Base-by-base conservation (phyloP, 169 alveolate genomes). In the Theileria orientalis region DNA sequence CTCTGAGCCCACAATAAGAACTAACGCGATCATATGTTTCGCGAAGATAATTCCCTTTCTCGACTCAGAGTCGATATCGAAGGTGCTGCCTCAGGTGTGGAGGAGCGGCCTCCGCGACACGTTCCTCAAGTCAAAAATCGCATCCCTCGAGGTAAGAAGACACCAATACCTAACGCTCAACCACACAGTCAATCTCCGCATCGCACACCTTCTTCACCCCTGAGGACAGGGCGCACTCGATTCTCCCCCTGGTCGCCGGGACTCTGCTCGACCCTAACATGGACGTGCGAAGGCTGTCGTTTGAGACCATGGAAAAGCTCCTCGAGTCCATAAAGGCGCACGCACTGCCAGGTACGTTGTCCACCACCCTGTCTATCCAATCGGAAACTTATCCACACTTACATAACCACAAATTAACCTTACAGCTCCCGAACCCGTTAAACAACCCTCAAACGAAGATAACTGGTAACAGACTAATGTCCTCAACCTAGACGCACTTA, bases 81-180 rank as follows among this genome's bases (percentile, higher is more conserved):
- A 83, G 51, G 84, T 83, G 33, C 61, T 87, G 6, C 90, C 88
- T n/a, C 88, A 87, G 60, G 93, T 87, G 32, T 87, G 76, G 83
- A 40, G 46, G 35, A 33, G 69, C 29, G 93, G 93, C 2, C 67
- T 87, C 29, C 54, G 61, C 41, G 93, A 87, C 46, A 25, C 83
- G 3, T 76, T 79, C 52, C 30, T 67, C 23, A 76, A 87, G 71
- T 83, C 91, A 42, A 71, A 83, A 69, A 25, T 61, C 30, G 91
- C 90, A 0, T 57, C 86, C n/a, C 69, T 78, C n/a, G 86, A 78
- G 80, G 86, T 78, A 29, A 29, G 60, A 7, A 32, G 27, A 21
- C 6, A 13, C 11, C 21, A 27, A 0, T 30, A 2, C n/a, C n/a
- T n/a, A n/a, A n/a, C n/a, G n/a, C n/a, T n/a, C n/a, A 40, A 30